phyloP scores from a whole-genome alignment of 2,329 filamentous ascomycete species.

The Zasmidium angulare region DNA sequence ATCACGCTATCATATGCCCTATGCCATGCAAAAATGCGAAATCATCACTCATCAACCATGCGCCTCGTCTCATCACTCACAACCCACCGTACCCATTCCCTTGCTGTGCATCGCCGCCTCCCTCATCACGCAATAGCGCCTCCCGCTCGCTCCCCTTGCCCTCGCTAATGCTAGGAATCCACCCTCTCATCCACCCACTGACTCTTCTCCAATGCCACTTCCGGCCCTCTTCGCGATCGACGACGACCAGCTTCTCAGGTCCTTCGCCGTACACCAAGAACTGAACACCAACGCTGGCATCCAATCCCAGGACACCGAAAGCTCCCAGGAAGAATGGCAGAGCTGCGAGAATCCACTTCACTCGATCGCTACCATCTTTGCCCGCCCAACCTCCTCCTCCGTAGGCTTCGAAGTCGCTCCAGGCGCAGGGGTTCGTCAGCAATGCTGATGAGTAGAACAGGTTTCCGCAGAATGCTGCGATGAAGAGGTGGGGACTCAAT shows the following conservation, averaged over 20 bases:
- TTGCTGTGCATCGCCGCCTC: slow-evolving; percentile 5
- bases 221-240: slow-evolving; percentile 45
- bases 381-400: slow-evolving; percentile 60
- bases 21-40: slow-evolving; percentile 1
- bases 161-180: slow-evolving; percentile 56
- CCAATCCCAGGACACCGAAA: slow-evolving; percentile 62
- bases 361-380: slow-evolving; percentile 53
- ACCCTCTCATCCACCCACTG: slow-evolving; percentile 66
- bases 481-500: slow-evolving; percentile 62
- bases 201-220: slow-evolving; percentile 55
- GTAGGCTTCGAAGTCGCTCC: slow-evolving; percentile 57
- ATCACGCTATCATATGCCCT: neutral
- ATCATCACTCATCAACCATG: slow-evolving; percentile 2
- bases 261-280: slow-evolving; percentile 58
- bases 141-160: slow-evolving; percentile 27
- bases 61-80: neutral
- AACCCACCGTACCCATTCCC: slow-evolving; percentile 18
- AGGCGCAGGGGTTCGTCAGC: slow-evolving; percentile 63
- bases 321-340: slow-evolving; percentile 66
- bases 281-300: slow-evolving; percentile 62
- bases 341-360: slow-evolving; percentile 58
- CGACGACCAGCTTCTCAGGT: slow-evolving; percentile 48
- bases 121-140: slow-evolving; percentile 16
- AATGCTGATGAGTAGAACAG: slow-evolving; percentile 65
- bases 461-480: slow-evolving; percentile 67